phyloP scores from a whole-genome alignment of 176 grass and related monocot species.

The Lolium multiflorum region DNA sequence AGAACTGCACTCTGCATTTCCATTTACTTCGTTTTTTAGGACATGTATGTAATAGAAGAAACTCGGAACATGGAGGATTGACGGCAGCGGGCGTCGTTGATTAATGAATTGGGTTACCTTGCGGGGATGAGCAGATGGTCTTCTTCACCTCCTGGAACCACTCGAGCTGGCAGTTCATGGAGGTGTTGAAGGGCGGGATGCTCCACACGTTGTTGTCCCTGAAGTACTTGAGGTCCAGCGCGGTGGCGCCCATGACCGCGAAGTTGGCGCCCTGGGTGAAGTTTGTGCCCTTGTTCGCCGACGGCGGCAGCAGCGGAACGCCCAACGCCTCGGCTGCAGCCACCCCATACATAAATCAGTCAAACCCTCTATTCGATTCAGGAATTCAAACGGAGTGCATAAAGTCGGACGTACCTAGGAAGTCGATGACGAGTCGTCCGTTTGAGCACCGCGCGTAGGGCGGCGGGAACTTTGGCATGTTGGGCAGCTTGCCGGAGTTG shows the following conservation, averaged over 20 bases:
- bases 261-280: slow-evolving; percentile 91
- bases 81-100: too few species aligned
- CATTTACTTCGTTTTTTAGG: background rate
- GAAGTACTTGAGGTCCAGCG: slow-evolving; percentile 76
- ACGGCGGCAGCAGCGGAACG: slow-evolving; percentile 65
- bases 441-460: slow-evolving; percentile 85
- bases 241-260: slow-evolving; percentile 76
- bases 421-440: slow-evolving; percentile 82
- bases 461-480: slow-evolving; percentile 70
- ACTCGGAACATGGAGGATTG: too few species aligned
- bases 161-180: slow-evolving; percentile 66
- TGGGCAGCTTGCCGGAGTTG: slow-evolving; percentile 66
- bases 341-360: background rate
- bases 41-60: background rate
- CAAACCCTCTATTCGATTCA: background rate
- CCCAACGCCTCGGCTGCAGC: slow-evolving; percentile 72
- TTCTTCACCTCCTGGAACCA: slow-evolving; percentile 78
- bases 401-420: slow-evolving; percentile 57
- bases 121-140: slow-evolving; percentile 51
- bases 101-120: slow-evolving; percentile 33
- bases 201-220: slow-evolving; percentile 63
- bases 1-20: slow-evolving; percentile 52
- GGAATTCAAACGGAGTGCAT: background rate
- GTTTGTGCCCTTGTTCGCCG: slow-evolving; percentile 60
- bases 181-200: slow-evolving; percentile 70